Conservation (phyloP, 169 alveolate genomes). For the Cryptosporidium baileyi region DNA sequence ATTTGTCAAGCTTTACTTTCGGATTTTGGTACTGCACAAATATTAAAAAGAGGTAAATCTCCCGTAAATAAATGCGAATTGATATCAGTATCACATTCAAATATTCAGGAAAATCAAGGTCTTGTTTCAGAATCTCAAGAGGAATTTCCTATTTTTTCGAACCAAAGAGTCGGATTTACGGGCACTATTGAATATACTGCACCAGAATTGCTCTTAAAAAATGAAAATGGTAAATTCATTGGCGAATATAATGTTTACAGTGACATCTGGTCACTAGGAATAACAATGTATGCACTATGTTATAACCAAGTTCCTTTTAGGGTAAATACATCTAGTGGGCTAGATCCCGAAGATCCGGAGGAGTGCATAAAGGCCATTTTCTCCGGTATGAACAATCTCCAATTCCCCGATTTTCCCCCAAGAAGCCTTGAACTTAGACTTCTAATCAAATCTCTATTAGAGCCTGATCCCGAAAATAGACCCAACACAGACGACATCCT, state of each 20-base stretch:
- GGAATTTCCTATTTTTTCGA: conserved; percentile 16
- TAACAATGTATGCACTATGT: conserved; percentile 77
- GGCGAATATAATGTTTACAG: conserved; percentile 73
- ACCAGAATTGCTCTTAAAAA: conserved; percentile 80
- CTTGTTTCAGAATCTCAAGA: background rate
- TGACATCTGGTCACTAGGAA: conserved; percentile 86
- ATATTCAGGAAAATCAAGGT: background rate
- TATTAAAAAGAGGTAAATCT: conserved; percentile 33
- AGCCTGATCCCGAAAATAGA: conserved; percentile 37
- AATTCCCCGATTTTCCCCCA: conserved; percentile 23
- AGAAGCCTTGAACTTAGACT: conserved; percentile 30
- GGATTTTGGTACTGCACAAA: conserved; percentile 84
- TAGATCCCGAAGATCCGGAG: conserved; percentile 66
- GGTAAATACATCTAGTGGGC: conserved; percentile 9
- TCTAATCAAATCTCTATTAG: conserved; percentile 25
- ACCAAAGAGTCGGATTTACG: conserved; percentile 74
- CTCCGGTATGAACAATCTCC: conserved; percentile 25
- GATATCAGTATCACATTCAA: background rate
- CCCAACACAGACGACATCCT: conserved; percentile 67
- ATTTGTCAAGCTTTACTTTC: conserved; percentile 77
- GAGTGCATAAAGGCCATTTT: conserved; percentile 36
- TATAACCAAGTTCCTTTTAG: conserved; percentile 67
- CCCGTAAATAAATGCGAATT: background rate
- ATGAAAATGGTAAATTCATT: conserved; percentile 64
- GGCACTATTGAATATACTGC: conserved; percentile 87